Evolutionary conservation across 805 yeast genomes (phyloP), one percentile per base, ranked within the genome.

Genomic region (Scheffersomyces amazonensis): DNA sequence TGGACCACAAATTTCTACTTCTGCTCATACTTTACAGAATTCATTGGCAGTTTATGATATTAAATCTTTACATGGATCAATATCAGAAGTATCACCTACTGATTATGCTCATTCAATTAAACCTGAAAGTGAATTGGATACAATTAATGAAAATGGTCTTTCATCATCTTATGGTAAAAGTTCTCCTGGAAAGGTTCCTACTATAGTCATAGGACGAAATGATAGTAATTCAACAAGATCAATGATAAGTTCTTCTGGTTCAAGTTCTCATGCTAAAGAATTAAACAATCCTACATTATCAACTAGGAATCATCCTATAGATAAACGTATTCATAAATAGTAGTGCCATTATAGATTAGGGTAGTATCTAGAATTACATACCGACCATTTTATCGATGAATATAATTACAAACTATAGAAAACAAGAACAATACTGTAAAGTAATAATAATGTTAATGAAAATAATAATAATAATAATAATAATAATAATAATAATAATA

Each of bases 21-120:
- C 19, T 19, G 20, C n/a, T 16, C 16, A 3, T 36, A 33, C 17
- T 8, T n/a, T 17, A 7, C 23, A 19, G 5, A 18, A 18, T 19
- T 4, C 23, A 5, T 7, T 30, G 13, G 10, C 23, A 4, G 5
- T 5, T 7, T 37, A 31, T 17, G 59, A 54, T 16, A 36, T 56
- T 19, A 43, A 37, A 23, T 56, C 62, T 2, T 37, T 56, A 49
- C 45, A 47, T 37, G 63, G 59, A 3, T 49, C 53, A 9, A 48
- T 50, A 10, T 40, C 42, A 15, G 31, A 42, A 18, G 42, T 32
- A 8, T 43, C 32, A 18, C 30, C 38, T 4, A 41, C 42, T 8
- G 35, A 36, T 18, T 30, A 34, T 21, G 18, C 35, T 6, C 31
- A 34, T 18, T 37, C 42, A 13, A 12, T 16, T 17, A 37, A 21